These are phyloP conservation scores for Crithidia bombi DNA, from an alignment of 208 protist species.

Conservation along the genomic window DNA sequence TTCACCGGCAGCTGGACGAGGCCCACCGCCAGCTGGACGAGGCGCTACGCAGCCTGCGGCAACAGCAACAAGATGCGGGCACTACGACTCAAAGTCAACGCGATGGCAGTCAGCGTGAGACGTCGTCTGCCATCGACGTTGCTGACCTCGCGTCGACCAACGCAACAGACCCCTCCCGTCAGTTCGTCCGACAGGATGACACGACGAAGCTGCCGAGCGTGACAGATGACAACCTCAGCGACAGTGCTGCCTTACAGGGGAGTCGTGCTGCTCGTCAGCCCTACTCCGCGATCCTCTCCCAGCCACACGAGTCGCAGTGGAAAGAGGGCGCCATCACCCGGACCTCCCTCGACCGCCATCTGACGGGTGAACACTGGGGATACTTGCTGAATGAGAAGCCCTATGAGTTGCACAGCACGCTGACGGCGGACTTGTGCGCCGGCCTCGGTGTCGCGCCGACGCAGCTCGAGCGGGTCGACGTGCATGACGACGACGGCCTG, in stretches of 20 bases:
- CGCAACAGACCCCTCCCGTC: conserved; percentile 6
- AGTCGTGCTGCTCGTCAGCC: neutral
- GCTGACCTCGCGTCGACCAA: neutral
- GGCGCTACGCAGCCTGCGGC: neutral
- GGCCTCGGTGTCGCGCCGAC: conserved; percentile 47
- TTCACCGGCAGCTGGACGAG: conserved; percentile 2
- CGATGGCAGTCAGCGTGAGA: neutral
- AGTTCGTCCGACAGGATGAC: conserved; percentile 24
- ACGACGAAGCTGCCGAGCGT: conserved; percentile 9
- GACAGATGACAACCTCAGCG: neutral
- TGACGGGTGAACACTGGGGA: conserved; percentile 57
- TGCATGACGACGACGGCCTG: conserved; percentile 37
- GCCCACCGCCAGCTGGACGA: conserved; percentile 6
- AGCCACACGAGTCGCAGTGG: conserved; percentile 11
- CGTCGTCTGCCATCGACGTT: neutral
- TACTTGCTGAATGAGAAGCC: conserved; percentile 58
- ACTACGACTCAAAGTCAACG: neutral
- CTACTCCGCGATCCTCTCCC: conserved; percentile 16
- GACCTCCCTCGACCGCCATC: conserved; percentile 36
- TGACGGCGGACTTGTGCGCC: conserved; percentile 50
- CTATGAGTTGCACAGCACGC: conserved; percentile 44
- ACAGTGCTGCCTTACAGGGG: conserved; percentile 4
- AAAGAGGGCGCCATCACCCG: conserved; percentile 3
- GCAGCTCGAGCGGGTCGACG: conserved; percentile 38
- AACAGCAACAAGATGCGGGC: neutral